Evolutionary conservation across 305 asterid genomes (phyloP).

Genomic region (Ruellia speciosa): DNA sequence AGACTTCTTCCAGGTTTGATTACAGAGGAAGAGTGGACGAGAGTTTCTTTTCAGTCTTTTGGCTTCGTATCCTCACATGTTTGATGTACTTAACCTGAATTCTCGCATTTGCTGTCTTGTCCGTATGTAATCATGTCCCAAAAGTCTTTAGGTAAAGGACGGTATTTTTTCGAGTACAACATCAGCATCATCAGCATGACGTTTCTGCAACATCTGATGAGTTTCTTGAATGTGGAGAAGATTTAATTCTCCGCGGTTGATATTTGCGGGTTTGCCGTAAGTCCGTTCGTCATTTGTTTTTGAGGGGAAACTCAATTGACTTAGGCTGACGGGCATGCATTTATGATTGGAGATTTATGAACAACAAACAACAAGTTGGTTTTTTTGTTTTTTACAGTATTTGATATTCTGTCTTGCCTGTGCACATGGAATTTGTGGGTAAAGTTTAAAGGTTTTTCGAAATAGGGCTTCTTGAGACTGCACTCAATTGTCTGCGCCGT

Average conservation of each 20-base stretch:
- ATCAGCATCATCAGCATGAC: too few species aligned
- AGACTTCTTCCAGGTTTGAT: too few species aligned
- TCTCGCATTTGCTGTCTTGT: too few species aligned
- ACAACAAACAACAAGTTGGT: background rate
- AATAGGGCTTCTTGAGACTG: slow-evolving; percentile 26
- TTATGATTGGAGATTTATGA: slow-evolving; percentile 25
- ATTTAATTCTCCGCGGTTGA: slow-evolving; percentile 26
- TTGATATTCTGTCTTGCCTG: background rate
- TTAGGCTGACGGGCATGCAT: slow-evolving; percentile 26
- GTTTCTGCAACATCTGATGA: too few species aligned
- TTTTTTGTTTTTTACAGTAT: background rate
- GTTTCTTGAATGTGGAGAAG: slow-evolving; percentile 24
- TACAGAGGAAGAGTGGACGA: too few species aligned
- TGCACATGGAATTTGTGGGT: slow-evolving; percentile 20
- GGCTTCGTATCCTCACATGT: too few species aligned
- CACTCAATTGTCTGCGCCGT: slow-evolving; percentile 15
- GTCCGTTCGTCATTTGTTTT: slow-evolving; percentile 21
- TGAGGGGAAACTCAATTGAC: slow-evolving; percentile 23
- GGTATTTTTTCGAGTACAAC: too few species aligned
- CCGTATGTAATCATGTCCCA: too few species aligned
- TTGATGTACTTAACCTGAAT: too few species aligned
- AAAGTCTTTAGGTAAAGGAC: too few species aligned
- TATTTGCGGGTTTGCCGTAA: slow-evolving; percentile 22
- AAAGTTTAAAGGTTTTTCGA: slow-evolving; percentile 25
- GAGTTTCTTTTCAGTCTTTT: too few species aligned